Evolutionary conservation across 2,329 filamentous ascomycete species (phyloP), one percentile per base, ranked within the genome.

Genomic region (Didymellaceae sp.): DNA sequence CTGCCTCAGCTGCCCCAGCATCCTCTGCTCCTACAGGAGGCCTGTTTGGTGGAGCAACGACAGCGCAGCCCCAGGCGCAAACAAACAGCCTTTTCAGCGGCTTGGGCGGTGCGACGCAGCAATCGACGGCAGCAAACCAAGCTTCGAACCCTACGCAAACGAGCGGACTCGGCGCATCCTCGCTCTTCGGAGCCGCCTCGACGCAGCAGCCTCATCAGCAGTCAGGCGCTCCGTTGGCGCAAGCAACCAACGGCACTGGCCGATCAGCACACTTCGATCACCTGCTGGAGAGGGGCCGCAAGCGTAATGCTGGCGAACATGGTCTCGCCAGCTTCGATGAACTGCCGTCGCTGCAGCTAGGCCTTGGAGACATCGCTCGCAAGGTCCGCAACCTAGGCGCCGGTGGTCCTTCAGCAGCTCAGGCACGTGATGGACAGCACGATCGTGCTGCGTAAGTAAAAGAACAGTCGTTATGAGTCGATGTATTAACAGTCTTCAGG

Each of bases 281-380:
- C 57, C 68, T 87, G 26, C 71, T 87, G 17, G 85, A 87, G 65
- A 80, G 84, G 51, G 82, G 83, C 26, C 84, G 81, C 67, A 87
- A 86, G 71, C 86, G 90, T 56, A 83, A 86, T 43, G 82, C 87
- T 58, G 84, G 86, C 59, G 86, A 87, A 58, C 81, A 85, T 50
- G 83, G 83, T 13, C 74, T 74, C 38, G 73, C 64, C 47, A 76
- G 74, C 46, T 84, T 89, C 67, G 87, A 89, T 60, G 90, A 97
- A 53, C 81, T 99, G 35, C 93, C 94, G 6, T 89, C 87, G 66
- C 81, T 99, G 58, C 92, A 97, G 74, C 83, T 99, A 45, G 93
- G 94, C 17, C 81, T 99, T 24, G 90, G 91, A 51, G 94, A 99
- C 76, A 88, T 99, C 65, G 82, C 85, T 51, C 80, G 85, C 59